Evolutionary conservation across 345 rosid genomes (phyloP).

Genomic region (Corymbia maculata): DNA sequence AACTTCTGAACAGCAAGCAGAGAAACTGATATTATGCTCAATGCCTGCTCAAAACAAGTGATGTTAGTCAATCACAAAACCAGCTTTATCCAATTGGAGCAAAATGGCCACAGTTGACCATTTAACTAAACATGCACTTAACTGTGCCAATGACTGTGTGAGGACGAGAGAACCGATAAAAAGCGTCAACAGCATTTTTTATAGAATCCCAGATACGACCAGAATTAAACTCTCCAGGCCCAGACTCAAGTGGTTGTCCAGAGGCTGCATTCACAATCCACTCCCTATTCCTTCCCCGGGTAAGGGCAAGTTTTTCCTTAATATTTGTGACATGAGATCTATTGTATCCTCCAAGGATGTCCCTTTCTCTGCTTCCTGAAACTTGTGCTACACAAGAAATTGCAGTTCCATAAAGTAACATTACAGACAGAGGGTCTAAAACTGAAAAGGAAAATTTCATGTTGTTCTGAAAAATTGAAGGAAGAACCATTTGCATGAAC

Average conservation of each 20-base stretch:
- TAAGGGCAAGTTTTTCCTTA: constrained; percentile 3
- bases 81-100: background rate
- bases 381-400: constrained; percentile 20
- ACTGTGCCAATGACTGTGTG: constrained; percentile 96
- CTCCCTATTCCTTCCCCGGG: constrained; percentile 11
- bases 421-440: background rate
- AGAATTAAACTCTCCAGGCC: constrained; percentile 35
- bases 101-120: background rate
- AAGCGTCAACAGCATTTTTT: constrained; percentile 47
- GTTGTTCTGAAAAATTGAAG: background rate
- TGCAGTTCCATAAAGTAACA: background rate
- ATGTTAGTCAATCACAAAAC: background rate
- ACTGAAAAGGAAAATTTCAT: background rate
- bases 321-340: constrained; percentile 12
- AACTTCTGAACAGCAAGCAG: constrained; percentile 74
- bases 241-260: constrained; percentile 44
- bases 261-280: constrained; percentile 46
- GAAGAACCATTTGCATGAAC: background rate
- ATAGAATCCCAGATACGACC: constrained; percentile 19
- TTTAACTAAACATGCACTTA: constrained; percentile 27
- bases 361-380: constrained; percentile 24
- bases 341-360: background rate
- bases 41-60: constrained; percentile 34
- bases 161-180: constrained; percentile 90
- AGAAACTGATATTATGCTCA: constrained; percentile 91